Evolutionary conservation across 75 land plant genomes (phyloP).

Genomic region (Chamaecyparis obtusa): DNA sequence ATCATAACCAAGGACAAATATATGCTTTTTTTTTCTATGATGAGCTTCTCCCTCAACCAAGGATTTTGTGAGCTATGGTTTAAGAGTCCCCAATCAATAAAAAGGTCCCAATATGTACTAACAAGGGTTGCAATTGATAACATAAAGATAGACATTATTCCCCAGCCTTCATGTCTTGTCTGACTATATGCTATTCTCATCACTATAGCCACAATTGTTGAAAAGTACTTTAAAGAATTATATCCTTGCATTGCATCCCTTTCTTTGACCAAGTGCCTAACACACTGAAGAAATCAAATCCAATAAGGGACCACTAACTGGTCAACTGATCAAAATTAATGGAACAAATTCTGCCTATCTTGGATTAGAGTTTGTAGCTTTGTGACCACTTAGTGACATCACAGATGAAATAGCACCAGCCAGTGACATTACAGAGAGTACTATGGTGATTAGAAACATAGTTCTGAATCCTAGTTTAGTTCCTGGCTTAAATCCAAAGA

Average conservation of each 20-base stretch:
- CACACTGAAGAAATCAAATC: conserved; percentile 57
- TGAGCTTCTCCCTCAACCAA: conserved; percentile 86
- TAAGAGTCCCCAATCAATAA: conserved; percentile 89
- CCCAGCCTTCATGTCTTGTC: conserved; percentile 31
- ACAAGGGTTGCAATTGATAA: conserved; percentile 68
- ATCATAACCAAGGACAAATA: no score
- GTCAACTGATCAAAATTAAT: conserved; percentile 14
- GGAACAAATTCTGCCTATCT: conserved; percentile 24
- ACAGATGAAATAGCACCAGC: conserved; percentile 36
- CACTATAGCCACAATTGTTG: conserved; percentile 90
- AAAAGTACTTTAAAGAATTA: conserved; percentile 83
- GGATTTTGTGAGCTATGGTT: conserved; percentile 57
- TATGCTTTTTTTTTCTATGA: conserved; percentile 61
- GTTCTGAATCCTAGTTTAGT: conserved; percentile 47
- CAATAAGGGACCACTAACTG: conserved; percentile 54
- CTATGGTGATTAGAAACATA: conserved; percentile 42
- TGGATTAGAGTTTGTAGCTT: conserved; percentile 13
- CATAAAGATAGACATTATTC: conserved; percentile 51
- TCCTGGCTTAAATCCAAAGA: conserved; percentile 54
- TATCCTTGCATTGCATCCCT: conserved; percentile 52
- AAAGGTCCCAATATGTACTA: conserved; percentile 92
- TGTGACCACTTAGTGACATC: background rate
- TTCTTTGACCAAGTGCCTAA: conserved; percentile 80
- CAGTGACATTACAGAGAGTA: conserved; percentile 33
- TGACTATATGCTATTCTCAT: conserved; percentile 51